Percentiles rank a stretch among this genome's conserved stretches.
Conservation (phyloP, 345 rosid species). For the Conringia planisiliqua region DNA sequence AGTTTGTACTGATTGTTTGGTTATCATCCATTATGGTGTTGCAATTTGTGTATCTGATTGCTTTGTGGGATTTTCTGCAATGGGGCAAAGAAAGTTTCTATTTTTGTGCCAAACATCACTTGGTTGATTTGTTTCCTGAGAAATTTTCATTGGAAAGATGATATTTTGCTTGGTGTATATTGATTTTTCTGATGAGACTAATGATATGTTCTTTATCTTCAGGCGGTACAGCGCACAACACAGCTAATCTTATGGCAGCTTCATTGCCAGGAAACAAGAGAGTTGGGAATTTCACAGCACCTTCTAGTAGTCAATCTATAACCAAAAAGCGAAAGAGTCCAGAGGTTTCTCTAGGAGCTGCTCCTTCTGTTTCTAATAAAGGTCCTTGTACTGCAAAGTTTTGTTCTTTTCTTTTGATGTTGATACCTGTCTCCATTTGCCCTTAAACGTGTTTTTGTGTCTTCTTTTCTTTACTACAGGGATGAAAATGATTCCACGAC, state of each 20-base stretch:
- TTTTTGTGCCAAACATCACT: neutral
- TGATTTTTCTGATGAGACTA: neutral
- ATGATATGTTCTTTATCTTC: slow-evolving; percentile 3
- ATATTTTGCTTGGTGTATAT: neutral
- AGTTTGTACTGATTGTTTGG: neutral
- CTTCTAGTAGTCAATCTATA: slow-evolving; percentile 31
- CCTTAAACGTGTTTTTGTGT: neutral
- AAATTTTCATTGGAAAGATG: neutral
- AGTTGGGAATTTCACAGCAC: slow-evolving; percentile 28
- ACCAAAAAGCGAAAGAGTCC: slow-evolving; percentile 51
- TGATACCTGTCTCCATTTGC: neutral
- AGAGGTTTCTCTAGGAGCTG: slow-evolving; percentile 36
- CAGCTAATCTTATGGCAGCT: slow-evolving; percentile 38
- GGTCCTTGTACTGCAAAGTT: neutral
- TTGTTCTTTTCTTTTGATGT: neutral
- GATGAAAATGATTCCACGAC: neutral
- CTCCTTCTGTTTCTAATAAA: slow-evolving; percentile 44
- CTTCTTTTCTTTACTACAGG: neutral
- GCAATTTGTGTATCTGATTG: neutral
- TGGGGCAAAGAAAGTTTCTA: neutral
- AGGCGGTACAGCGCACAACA: slow-evolving; percentile 39
- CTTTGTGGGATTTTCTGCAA: neutral
- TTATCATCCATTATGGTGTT: neutral
- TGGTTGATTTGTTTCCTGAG: neutral
- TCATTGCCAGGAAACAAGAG: slow-evolving; percentile 38